Evolutionary conservation across 345 rosid genomes (phyloP).

Genomic region (Melaleuca alternifolia): DNA sequence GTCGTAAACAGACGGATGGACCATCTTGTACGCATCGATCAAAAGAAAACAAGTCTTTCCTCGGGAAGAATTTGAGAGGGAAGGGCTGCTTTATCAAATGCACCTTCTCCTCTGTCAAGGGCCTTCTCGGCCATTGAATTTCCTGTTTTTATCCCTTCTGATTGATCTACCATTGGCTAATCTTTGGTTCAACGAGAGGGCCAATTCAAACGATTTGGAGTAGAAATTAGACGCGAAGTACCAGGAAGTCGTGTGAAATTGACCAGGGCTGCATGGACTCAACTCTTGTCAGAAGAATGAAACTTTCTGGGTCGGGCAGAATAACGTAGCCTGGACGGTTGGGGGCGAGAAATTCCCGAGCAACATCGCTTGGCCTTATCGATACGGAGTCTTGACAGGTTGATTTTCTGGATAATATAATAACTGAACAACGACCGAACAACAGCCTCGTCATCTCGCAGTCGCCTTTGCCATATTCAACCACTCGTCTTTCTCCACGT

Average conservation of each 20-base stretch:
- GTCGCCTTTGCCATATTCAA: not conserved
- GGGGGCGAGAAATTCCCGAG: not conserved
- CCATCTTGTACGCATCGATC: not conserved
- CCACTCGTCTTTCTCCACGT: not conserved
- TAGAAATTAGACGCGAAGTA: not conserved
- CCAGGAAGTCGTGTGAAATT: not conserved
- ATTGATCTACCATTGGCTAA: not conserved
- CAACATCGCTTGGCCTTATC: not conserved
- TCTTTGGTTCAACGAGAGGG: not conserved
- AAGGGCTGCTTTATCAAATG: not conserved
- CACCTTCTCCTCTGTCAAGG: not conserved
- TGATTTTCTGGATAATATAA: not conserved
- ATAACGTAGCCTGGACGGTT: not conserved
- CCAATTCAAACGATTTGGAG: not conserved
- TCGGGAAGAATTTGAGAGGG: not conserved
- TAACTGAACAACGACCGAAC: not conserved
- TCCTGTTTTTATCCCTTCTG: not conserved
- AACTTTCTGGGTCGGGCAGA: not conserved
- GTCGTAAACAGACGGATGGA: not conserved
- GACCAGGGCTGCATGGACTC: not conserved
- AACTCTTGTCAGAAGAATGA: not conserved
- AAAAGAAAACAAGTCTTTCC: not conserved
- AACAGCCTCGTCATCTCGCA: not conserved
- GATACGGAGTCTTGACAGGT: not conserved
- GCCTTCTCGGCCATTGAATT: not conserved